Evolutionary conservation across 164 flowering plant genomes (phyloP), one percentile per base, ranked within the genome.

Genomic region (Chimonanthus salicifolius): DNA sequence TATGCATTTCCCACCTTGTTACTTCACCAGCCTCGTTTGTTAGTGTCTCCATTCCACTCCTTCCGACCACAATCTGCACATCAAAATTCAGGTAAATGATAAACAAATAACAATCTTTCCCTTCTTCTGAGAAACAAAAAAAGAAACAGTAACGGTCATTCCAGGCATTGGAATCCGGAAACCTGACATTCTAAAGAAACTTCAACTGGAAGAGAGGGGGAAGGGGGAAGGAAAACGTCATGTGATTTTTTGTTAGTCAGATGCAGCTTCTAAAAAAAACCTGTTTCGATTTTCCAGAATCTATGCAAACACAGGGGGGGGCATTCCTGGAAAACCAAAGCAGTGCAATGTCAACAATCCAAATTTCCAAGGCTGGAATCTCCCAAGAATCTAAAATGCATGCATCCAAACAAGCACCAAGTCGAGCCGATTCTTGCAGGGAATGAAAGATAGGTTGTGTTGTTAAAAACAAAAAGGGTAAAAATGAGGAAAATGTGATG

Each of bases 11-110:
- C n/a, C 71, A 94, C 99, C 98, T 94, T 11, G 98, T 94, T 45
- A 92, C 93, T 86, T 96, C 97, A 68, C 99, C 98, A 49, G 98
- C 97, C 73, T 96, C 98, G 71, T 96, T 96, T 0, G 98, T 96
- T n/a, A 96, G 92, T 89, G 82, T 91, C 70, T 94, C 97, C 16
- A 91, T 87, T 69, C 99, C 98, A 72, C 71, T 90, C 79, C 99
- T 85, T 45, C 99, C 99, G 71, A 96, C 98, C 47, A 94, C 99
- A 81, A 94, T 91, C 98, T 94, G 80, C 71, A 48, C 7, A 45
- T 43, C 78, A 43, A 77, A 5, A 65, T 64, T 58, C 62, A 43
- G 69, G 54, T 58, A n/a, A 3, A 9, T 58, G 33, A 58, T n/a
- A 58, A 8, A 9, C 45, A 63, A 13, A 8, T 63, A 21, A 20